Base-by-base conservation (phyloP, 2,329 filamentous ascomycete genomes). In the Botrytis fragariae region DNA sequence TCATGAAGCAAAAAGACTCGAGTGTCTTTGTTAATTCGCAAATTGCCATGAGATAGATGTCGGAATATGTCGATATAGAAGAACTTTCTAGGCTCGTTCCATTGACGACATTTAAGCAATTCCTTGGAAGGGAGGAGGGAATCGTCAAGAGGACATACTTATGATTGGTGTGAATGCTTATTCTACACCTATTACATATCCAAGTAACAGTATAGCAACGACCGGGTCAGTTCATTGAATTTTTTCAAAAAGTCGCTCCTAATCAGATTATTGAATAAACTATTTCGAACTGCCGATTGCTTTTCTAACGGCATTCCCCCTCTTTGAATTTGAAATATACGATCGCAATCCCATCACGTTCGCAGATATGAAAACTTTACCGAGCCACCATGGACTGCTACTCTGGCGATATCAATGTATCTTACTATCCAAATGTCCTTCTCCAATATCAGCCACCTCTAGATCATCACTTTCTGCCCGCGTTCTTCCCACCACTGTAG, bases 11-110 rank as follows among this genome's bases (percentile, higher is more conserved):
- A 29, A 63, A 63, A 39, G 60, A 63, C 22, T 63, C 60, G 5
- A 63, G 42, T 29, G 35, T 63, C 10, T 63, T 63, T 63, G 42
- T 25, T 22, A 67, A 67, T 45, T 44, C 63, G 8, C 63, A 67
- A 67, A 32, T 67, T 32, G 63, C 32, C 6, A 67, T 51, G 18
- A 65, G n/a, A 22, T 45, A 18, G 1, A 65, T 65, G 39, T 65
- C 42, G 62, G 39, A 45, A 16, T 42, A 44, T 65, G 35, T 42
- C 5, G 62, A 65, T 14, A 12, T 65, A 3, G 39, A 44, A 39
- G n/a, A 65, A 39, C 42, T 65, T n/a, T 35, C 35, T 65, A 42
- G 35, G 29, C 10, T 61, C 29, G 20, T 37, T 65, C 25, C 32
- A n/a, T 42, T 65, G 22, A 45, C 22, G 25, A 45, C 39, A 65